These are phyloP conservation scores for Leccinum variabile DNA, from an alignment of 1,284 basidiomycete species.

Conservation along the genomic window DNA sequence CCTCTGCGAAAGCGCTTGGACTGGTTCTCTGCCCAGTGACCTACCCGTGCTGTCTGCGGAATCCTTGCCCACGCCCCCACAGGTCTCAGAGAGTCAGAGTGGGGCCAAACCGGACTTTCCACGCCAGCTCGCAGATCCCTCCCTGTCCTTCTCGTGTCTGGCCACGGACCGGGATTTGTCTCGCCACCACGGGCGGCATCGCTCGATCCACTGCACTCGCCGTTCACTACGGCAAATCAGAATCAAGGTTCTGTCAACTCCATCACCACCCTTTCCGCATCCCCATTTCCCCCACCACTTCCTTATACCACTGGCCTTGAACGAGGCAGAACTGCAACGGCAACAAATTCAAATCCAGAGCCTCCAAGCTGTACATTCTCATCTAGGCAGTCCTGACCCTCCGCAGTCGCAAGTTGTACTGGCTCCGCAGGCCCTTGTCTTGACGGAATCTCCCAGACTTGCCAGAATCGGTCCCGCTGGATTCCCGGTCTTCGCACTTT, in stretches of 20 bases:
- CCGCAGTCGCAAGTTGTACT: too few relatives aligned
- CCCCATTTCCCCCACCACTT: conserved; percentile 74
- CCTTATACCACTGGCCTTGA: conserved; percentile 46
- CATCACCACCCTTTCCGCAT: conserved; percentile 65
- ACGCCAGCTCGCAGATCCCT: conserved; percentile 22
- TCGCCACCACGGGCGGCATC: conserved; percentile 6
- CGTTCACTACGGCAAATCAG: conserved; percentile 38
- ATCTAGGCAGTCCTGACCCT: too few relatives aligned
- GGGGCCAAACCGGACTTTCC: conserved; percentile 42
- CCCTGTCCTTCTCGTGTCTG: not conserved
- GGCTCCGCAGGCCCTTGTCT: too few relatives aligned
- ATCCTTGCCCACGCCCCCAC: not conserved
- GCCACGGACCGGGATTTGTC: conserved; percentile 14
- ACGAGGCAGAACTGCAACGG: too few relatives aligned
- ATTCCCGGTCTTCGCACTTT: too few relatives aligned
- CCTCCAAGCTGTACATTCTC: too few relatives aligned
- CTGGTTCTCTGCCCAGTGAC: conserved; percentile 51
- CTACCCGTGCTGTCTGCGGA: conserved; percentile 26
- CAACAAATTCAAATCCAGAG: too few relatives aligned
- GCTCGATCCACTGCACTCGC: conserved; percentile 38
- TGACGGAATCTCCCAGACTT: too few relatives aligned
- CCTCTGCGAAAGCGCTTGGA: conserved; percentile 74
- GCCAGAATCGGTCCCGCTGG: too few relatives aligned
- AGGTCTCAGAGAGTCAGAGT: conserved; percentile 35
- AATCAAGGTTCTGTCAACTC: conserved; percentile 45